Percentiles rank a stretch among this genome's conserved stretches.
Conservation (phyloP, 2,329 filamentous ascomycete genomes). For the Diplodia mutila region DNA sequence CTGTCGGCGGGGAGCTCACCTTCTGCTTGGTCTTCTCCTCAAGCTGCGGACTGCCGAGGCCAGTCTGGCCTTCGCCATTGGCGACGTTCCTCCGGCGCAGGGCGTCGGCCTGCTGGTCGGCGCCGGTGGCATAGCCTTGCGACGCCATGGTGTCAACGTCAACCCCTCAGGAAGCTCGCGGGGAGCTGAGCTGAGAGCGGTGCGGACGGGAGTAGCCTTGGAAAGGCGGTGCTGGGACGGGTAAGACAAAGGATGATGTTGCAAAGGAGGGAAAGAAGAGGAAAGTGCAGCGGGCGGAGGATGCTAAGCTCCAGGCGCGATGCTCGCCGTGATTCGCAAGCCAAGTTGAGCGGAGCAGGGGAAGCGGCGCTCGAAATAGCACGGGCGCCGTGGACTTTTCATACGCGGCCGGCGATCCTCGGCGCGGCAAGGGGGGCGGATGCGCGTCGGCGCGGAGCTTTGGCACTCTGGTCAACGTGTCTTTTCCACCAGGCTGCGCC, state of each 20-base stretch:
- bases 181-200: conserved; percentile 15
- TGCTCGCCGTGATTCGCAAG: conserved; percentile 23
- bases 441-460: conserved; percentile 20
- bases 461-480: conserved; percentile 16
- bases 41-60: conserved; percentile 38
- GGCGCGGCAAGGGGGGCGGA: conserved; percentile 19
- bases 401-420: conserved; percentile 25
- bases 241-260: background rate
- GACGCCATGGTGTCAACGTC: conserved; percentile 24
- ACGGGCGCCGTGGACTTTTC: conserved; percentile 23
- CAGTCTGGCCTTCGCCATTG: conserved; percentile 32
- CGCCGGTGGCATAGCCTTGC: conserved; percentile 41
- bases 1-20: conserved; percentile 37
- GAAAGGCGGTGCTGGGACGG: background rate
- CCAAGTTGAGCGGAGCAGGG: conserved; percentile 26
- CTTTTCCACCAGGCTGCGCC: conserved; percentile 6
- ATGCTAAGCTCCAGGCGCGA: conserved; percentile 21
- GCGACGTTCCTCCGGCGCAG: conserved; percentile 52
- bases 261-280: conserved; percentile 25
- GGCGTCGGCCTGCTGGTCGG: conserved; percentile 48
- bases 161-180: conserved; percentile 26
- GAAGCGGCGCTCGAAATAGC: conserved; percentile 25
- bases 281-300: conserved; percentile 12
- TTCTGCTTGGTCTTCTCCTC: conserved; percentile 54
- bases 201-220: background rate